Evolutionary conservation across 2,329 filamentous ascomycete genomes (phyloP), one percentile per base, ranked within the genome.

Genomic region (Trichoderma oligosporum): DNA sequence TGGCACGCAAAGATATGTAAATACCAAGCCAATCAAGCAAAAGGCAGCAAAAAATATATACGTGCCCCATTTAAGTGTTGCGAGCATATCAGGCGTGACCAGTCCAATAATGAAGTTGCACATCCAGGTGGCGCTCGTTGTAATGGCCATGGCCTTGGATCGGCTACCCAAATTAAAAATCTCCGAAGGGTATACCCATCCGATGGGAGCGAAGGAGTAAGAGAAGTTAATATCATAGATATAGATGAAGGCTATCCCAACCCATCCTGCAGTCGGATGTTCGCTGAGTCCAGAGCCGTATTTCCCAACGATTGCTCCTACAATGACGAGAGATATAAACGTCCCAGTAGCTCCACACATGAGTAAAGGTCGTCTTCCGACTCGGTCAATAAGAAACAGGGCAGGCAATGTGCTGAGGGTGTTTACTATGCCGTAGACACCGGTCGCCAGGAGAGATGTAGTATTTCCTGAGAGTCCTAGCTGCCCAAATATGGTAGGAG

Each of bases 111-210:
- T 66, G 38, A 72, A 72, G 63, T 72, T 72, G 58, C 67, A 70
- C 65, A 73, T 70, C 70, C 70, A 73, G 0, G 68, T 71, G 7
- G 77, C 77, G 59, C 76, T 81, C 0, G 79, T 82, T 3, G 80
- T 81, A 7, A 86, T 72, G 0, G 82, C 77, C 61, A 83, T 82
- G n/a, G 80, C 83, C 63, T 85, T 83, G 9, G 83, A 78, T 16
- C 82, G 75, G 44, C 78, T 81, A 7, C 76, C 78, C 0, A 84
- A 67, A 2, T 79, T 80, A 72, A 82, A 86, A 31, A 86, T 79
- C 67, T 87, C 84, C 4, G 83, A 80, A 0, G 82, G 81, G 60
- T 87, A 85, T 42, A 86, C 78, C 84, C 84, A 87, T 54, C 79
- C 82, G 3, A 85, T 80, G 0, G 83, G 83, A 0, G 82, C 84